These are phyloP conservation scores for Pyricularia sp. DNA, from an alignment of 2,329 filamentous ascomycete genomes.

Conservation along the genomic window DNA sequence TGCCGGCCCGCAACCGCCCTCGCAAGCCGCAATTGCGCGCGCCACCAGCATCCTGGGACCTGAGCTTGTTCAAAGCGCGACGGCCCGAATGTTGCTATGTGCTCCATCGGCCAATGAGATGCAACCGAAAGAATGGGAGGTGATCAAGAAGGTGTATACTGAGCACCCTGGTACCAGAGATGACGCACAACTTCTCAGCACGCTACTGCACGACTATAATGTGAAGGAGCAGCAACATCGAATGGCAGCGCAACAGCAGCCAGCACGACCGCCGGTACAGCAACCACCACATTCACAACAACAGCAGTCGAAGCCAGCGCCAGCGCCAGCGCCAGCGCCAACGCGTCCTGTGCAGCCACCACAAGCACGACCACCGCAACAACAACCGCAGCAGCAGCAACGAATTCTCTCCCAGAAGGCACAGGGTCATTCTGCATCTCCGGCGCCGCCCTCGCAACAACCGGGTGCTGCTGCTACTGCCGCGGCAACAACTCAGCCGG, in stretches of 20 bases:
- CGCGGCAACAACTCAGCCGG: not conserved
- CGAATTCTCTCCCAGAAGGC: not conserved
- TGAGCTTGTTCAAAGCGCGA: constrained; percentile 44
- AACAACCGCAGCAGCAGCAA: not conserved
- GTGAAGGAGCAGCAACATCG: constrained; percentile 1
- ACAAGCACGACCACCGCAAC: not conserved
- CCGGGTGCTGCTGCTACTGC: constrained; percentile 2
- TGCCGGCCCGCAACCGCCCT: not conserved
- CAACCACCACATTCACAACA: not conserved
- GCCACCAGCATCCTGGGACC: constrained; percentile 44
- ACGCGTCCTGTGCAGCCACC: not conserved
- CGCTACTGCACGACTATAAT: constrained; percentile 23
- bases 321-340: not conserved
- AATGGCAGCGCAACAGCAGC: constrained; percentile 1
- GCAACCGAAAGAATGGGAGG: constrained; percentile 57
- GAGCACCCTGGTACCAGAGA: constrained; percentile 51
- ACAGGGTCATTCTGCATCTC: not conserved
- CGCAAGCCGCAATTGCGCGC: constrained; percentile 40
- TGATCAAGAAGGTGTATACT: constrained; percentile 57
- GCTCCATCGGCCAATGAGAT: constrained; percentile 53
- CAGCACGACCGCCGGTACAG: constrained; percentile 3
- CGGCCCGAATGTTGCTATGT: constrained; percentile 51
- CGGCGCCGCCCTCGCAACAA: not conserved
- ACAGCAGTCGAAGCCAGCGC: not conserved
- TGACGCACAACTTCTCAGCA: constrained; percentile 44